These are phyloP conservation scores for Rhynchospora pubera DNA, from an alignment of 176 grass and related monocot species.

Conservation along the genomic window DNA sequence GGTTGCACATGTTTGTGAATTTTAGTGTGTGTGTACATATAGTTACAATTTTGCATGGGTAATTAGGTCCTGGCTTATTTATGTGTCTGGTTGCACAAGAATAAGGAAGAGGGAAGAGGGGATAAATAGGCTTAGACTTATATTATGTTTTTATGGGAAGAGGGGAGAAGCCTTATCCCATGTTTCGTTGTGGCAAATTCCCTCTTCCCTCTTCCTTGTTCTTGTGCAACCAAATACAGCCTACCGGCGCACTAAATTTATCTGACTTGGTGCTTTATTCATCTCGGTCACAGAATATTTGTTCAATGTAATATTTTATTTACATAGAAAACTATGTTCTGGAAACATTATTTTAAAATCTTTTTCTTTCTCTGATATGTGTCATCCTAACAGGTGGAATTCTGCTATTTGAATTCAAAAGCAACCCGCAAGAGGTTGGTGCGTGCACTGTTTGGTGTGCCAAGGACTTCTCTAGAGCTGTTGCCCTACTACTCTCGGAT, in stretches of 20 bases:
- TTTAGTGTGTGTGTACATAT: background rate
- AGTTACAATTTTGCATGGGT: background rate
- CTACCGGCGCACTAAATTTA: too few relatives aligned
- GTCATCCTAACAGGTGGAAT: conserved; percentile 66
- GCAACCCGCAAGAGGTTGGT: conserved; percentile 94
- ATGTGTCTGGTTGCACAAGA: background rate
- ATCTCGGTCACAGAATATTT: too few relatives aligned
- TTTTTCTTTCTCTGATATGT: background rate
- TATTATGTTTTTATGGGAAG: too few relatives aligned
- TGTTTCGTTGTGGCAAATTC: too few relatives aligned
- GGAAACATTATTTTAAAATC: background rate
- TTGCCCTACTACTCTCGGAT: conserved; percentile 96
- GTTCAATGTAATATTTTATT: too few relatives aligned
- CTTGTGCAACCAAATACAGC: too few relatives aligned
- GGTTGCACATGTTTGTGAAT: background rate
- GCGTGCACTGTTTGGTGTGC: conserved; percentile 67
- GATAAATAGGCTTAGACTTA: too few relatives aligned
- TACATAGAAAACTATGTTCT: background rate
- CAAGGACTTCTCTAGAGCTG: conserved; percentile 90
- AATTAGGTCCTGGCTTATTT: background rate
- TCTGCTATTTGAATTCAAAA: conserved; percentile 99
- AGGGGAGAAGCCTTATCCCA: too few relatives aligned
- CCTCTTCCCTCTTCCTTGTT: too few relatives aligned
- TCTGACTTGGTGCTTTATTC: too few relatives aligned
- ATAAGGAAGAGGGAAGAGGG: too few relatives aligned